Percentiles rank a stretch among this genome's conserved stretches.
phyloP scores from a whole-genome alignment of 2,329 filamentous ascomycete genomes.

The Diaporthe batatas region DNA sequence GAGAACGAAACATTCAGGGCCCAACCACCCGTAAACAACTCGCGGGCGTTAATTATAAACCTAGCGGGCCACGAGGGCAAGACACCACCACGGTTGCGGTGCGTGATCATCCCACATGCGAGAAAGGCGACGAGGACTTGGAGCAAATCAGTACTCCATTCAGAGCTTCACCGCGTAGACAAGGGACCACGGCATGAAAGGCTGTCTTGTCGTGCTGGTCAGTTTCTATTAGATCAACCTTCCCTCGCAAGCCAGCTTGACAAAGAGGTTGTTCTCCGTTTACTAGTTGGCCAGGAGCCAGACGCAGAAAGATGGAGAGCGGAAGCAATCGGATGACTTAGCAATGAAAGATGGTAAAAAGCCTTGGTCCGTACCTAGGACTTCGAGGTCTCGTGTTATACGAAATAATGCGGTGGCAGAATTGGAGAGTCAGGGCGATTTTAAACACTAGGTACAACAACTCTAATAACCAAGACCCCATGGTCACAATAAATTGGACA shows the following conservation, averaged over 20 bases:
- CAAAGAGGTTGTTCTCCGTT: neutral
- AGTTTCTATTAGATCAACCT: neutral
- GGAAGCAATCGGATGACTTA: no score
- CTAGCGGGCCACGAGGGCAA: no score
- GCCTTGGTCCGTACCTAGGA: neutral
- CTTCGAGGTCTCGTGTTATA: neutral
- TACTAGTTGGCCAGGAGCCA: neutral
- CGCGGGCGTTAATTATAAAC: no score
- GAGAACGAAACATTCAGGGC: neutral
- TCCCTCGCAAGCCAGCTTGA: neutral
- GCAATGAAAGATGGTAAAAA: neutral
- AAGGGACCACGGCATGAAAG: neutral
- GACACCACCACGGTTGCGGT: neutral
- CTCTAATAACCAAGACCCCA: neutral
- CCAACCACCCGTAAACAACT: neutral
- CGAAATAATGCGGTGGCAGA: neutral
- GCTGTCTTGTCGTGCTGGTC: no score
- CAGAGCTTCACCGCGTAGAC: neutral
- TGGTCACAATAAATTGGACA: rapidly evolving
- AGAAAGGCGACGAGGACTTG: neutral
- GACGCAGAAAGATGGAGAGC: neutral
- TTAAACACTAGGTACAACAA: no score
- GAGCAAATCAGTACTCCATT: neutral
- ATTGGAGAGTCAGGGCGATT: neutral
- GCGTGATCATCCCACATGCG: neutral